Percentiles rank a stretch among this genome's conserved stretches.
Evolutionary conservation across 495 filamentous ascomycete genomes (phyloP).

Genomic region (Aspergillus taichungensis): DNA sequence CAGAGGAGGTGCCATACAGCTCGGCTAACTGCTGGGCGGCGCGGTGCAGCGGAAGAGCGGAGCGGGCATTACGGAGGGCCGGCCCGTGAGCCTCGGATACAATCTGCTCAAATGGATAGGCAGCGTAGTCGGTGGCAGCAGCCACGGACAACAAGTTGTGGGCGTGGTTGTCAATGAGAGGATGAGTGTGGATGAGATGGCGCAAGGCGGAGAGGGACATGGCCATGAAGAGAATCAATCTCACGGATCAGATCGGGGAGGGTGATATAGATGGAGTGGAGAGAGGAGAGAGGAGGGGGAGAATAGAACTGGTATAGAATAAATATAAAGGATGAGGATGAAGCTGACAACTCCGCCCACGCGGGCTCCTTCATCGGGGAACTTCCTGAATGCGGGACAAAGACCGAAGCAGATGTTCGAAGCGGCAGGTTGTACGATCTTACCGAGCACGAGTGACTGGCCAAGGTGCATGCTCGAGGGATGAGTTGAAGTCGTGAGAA

Average conservation of each 20-base stretch:
- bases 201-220: slow-evolving; percentile 33
- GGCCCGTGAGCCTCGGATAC: slow-evolving; percentile 65
- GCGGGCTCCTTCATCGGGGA: too few relatives aligned
- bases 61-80: slow-evolving; percentile 51
- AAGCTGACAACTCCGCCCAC: too few relatives aligned
- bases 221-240: slow-evolving; percentile 1
- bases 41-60: slow-evolving; percentile 59
- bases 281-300: not conserved
- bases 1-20: slow-evolving; percentile 49
- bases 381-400: too few relatives aligned
- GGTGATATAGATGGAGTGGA: not conserved
- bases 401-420: too few relatives aligned
- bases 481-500: not conserved
- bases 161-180: slow-evolving; percentile 84
- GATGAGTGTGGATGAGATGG: slow-evolving; percentile 51
- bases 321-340: too few relatives aligned
- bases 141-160: slow-evolving; percentile 58
- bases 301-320: too few relatives aligned
- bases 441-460: too few relatives aligned
- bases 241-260: not conserved
- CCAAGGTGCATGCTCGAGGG: not conserved
- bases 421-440: too few relatives aligned
- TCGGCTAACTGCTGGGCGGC: slow-evolving; percentile 59
- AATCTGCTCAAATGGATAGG: slow-evolving; percentile 47
- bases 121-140: slow-evolving; percentile 23